Percentiles rank a stretch among this genome's conserved stretches.
phyloP scores from a whole-genome alignment of 2,329 filamentous ascomycete species.

The Calonectria leucothoes region DNA sequence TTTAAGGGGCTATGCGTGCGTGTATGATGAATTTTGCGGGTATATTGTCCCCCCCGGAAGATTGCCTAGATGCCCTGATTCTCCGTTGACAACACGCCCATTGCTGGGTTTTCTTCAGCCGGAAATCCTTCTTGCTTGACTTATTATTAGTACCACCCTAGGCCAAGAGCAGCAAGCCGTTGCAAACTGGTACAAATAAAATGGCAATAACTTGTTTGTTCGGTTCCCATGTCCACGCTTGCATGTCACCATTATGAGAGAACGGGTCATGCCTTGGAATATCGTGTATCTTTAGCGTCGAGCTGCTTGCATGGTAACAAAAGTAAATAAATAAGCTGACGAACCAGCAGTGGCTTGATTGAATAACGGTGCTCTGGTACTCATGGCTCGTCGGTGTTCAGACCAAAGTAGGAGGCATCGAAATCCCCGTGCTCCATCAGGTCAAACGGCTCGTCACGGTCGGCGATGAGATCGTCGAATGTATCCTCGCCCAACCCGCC shows the following conservation, averaged over 20 bases:
- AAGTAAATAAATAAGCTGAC: neutral
- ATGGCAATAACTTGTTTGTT: neutral
- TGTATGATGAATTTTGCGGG: neutral
- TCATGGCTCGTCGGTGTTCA: constrained; percentile 39
- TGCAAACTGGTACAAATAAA: neutral
- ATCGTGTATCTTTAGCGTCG: neutral
- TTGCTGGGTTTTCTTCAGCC: neutral
- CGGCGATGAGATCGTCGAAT: constrained; percentile 63
- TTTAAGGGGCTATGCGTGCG: neutral
- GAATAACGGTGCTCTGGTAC: neutral
- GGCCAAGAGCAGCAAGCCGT: neutral
- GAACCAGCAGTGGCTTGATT: too few species aligned
- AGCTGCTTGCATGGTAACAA: neutral
- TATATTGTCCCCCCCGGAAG: neutral
- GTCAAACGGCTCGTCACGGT: constrained; percentile 55
- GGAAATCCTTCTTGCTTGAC: neutral
- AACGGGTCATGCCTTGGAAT: neutral
- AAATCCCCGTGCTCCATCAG: constrained; percentile 58
- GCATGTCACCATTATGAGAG: neutral
- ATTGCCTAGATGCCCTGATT: too few species aligned
- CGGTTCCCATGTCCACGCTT: neutral
- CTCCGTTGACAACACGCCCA: neutral
- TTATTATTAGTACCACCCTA: neutral
- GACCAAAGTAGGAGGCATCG: constrained; percentile 59
- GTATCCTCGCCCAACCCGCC: constrained; percentile 50